Percentiles rank a stretch among this genome's conserved stretches.
These are phyloP conservation scores for Neoboletus subvelutipes DNA, from an alignment of 768 basidiomycete species.

Conservation along the genomic window DNA sequence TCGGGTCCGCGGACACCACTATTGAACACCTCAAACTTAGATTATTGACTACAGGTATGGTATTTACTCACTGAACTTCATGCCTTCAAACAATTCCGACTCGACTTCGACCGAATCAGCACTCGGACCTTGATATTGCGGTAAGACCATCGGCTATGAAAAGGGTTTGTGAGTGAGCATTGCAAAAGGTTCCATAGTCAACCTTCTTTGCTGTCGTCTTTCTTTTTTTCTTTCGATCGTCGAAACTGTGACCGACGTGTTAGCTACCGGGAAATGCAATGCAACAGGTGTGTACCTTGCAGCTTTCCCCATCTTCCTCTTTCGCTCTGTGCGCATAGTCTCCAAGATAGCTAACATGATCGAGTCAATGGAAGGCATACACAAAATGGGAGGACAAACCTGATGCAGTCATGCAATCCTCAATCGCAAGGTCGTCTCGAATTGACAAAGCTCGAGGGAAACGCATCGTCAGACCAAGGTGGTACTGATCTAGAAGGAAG, in stretches of 20 bases:
- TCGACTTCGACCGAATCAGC: slow-evolving; percentile 58
- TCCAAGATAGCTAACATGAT: slow-evolving; percentile 52
- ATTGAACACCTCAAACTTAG: not conserved
- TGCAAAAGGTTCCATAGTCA: too few relatives aligned
- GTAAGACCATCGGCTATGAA: slow-evolving; percentile 54
- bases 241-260: slow-evolving; percentile 21
- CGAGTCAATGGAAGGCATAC: not conserved
- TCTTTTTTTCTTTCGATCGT: slow-evolving; percentile 34
- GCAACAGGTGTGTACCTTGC: slow-evolving; percentile 39
- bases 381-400: slow-evolving; percentile 38
- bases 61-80: slow-evolving; percentile 70
- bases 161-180: not conserved
- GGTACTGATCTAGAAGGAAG: slow-evolving; percentile 64
- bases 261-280: not conserved
- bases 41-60: not conserved
- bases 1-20: slow-evolving; percentile 80
- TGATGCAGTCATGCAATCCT: slow-evolving; percentile 71
- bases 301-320: slow-evolving; percentile 71
- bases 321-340: slow-evolving; percentile 59
- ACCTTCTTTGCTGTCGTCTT: slow-evolving; percentile 32
- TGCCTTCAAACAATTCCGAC: slow-evolving; percentile 66
- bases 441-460: slow-evolving; percentile 86
- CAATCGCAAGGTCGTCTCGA: slow-evolving; percentile 70
- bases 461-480: slow-evolving; percentile 85
- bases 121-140: slow-evolving; percentile 65